Conservation (phyloP, 768 basidiomycete genomes). For the Melanogaster broomeanus region DNA sequence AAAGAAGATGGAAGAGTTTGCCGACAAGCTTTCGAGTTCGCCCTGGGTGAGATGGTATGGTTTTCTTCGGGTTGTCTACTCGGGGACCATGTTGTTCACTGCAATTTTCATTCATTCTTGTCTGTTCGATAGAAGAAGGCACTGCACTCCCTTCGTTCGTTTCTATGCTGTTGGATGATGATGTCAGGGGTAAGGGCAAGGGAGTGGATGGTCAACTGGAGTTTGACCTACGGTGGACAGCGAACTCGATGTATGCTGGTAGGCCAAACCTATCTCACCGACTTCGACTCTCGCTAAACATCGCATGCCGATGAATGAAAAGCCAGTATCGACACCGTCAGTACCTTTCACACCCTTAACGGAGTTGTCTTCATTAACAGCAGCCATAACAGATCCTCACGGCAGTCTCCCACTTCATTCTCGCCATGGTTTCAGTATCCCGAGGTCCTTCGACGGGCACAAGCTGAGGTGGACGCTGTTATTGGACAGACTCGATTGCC, state of each 20-base stretch:
- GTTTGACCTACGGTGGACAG: slow-evolving; percentile 76
- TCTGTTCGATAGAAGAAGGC: slow-evolving; percentile 30
- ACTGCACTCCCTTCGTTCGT: slow-evolving; percentile 42
- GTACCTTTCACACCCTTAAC: slow-evolving; percentile 1
- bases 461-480: slow-evolving; percentile 65
- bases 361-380: slow-evolving; percentile 1
- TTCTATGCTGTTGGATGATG: slow-evolving; percentile 51
- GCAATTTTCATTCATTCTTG: neutral
- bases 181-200: neutral
- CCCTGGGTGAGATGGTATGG: slow-evolving; percentile 56
- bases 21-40: slow-evolving; percentile 59
- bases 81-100: slow-evolving; percentile 1
- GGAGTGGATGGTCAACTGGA: slow-evolving; percentile 40
- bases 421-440: slow-evolving; percentile 69
- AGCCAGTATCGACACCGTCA: slow-evolving; percentile 65
- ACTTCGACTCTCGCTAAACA: neutral
- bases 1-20: slow-evolving; percentile 61
- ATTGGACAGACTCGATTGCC: slow-evolving; percentile 51
- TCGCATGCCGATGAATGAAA: neutral
- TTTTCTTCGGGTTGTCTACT: slow-evolving; percentile 32
- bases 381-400: slow-evolving; percentile 50
- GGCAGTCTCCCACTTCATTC: slow-evolving; percentile 53
- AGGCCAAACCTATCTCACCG: slow-evolving; percentile 14
- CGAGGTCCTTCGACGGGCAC: slow-evolving; percentile 55
- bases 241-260: slow-evolving; percentile 78